Evolutionary conservation across 345 rosid genomes (phyloP), one percentile per base, ranked within the genome.

Genomic region (Syzygium grande): DNA sequence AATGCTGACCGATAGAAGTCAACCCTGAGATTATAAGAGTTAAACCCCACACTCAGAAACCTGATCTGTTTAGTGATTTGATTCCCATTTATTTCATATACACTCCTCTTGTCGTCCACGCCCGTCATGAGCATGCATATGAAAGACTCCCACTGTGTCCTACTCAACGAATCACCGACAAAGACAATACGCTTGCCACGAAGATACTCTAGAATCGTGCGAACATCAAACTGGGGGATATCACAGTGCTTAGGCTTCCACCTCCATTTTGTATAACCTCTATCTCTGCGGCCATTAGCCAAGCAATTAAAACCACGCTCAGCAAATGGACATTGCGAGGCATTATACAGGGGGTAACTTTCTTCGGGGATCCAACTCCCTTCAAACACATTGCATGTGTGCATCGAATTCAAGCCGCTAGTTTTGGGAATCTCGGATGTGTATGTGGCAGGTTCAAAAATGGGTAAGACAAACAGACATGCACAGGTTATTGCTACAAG

Each of bases 141-240:
- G 88, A 92, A 89, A n/a, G 98, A 95, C 87, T 95, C 95, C 98
- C 98, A 95, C 85, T 94, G 95, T 12, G 96, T 94, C 88, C 95
- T 90, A 87, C 96, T 91, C 91, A 95, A 84, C 5, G 97, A 95
- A 87, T 95, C 96, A 3, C 98, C 98, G 19, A 93, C 95, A 89
- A 95, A 95, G 90, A 93, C 94, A 86, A 95, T 61, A 49, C 97
- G 92, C 85, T 94, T 94, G 85, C 96, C 94, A 1, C 94, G 94
- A 55, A 94, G 92, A 87, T 90, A 89, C 85, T 92, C 88, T 29
- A 95, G 95, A 85, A 90, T 86, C 84, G 78, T 87, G 49, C 30
- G 90, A 23, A 87, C 92, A 83, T 91, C 73, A 89, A 94, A 93
- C 88, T 90, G 91, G 4, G 95, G 96, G 87, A 95, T 91, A 52